Conservation (phyloP, 164 flowering plant species). For the Magnolia changhungtana region DNA sequence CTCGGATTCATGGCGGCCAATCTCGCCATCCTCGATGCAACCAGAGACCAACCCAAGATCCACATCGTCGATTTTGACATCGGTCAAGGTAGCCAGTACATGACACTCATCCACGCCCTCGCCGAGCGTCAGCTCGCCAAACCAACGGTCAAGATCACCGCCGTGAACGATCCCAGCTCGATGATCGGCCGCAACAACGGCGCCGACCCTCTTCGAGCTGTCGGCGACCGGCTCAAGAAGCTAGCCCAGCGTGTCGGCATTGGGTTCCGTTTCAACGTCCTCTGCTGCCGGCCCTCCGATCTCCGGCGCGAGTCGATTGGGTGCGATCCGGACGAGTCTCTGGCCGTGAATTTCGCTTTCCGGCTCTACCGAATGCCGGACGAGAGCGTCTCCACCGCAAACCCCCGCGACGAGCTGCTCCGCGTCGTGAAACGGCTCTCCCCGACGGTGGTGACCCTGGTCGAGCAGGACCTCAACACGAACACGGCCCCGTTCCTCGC, state of each 20-base stretch:
- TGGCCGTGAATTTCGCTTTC: conserved; percentile 82
- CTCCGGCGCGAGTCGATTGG: conserved; percentile 51
- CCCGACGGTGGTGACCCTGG: conserved; percentile 64
- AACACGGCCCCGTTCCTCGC: conserved; percentile 73
- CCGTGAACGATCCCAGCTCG: conserved; percentile 29
- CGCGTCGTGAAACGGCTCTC: conserved; percentile 59
- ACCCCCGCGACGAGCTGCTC: conserved; percentile 76
- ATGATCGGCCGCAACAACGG: background rate
- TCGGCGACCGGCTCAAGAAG: conserved; percentile 41
- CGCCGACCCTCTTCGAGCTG: conserved; percentile 20
- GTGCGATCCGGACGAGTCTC: conserved; percentile 45
- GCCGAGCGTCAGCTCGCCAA: conserved; percentile 23
- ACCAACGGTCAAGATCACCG: conserved; percentile 46
- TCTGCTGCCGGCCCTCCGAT: conserved; percentile 27
- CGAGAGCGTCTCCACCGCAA: conserved; percentile 90
- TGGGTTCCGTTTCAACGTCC: conserved; percentile 28
- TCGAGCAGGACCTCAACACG: conserved; percentile 79
- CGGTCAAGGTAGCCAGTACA: conserved; percentile 65
- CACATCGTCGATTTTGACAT: conserved; percentile 52
- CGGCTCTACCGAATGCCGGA: conserved; percentile 58
- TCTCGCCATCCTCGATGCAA: conserved; percentile 63
- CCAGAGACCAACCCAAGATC: conserved; percentile 21
- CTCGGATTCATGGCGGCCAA: conserved; percentile 76
- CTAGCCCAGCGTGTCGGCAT: conserved; percentile 47
- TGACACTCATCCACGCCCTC: conserved; percentile 55